phyloP scores from a whole-genome alignment of 495 filamentous ascomycete species.

The Trichoderma orchidacearum region DNA sequence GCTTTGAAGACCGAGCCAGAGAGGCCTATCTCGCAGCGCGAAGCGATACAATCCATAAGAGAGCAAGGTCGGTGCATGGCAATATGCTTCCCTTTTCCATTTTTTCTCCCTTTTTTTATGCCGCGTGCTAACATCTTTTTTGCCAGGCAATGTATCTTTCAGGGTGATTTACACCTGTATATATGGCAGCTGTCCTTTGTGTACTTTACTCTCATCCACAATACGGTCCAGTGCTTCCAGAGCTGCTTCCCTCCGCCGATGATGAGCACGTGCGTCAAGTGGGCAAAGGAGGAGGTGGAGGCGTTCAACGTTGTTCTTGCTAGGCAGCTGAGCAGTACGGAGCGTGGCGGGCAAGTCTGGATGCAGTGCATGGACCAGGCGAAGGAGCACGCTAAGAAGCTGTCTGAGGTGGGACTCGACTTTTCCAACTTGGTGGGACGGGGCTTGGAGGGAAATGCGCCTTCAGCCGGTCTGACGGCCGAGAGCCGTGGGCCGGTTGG shows the following conservation, averaged over 20 bases:
- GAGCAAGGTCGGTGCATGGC: no score
- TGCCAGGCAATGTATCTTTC: slow-evolving; percentile 75
- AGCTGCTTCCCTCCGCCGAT: slow-evolving; percentile 74
- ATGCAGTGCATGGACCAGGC: slow-evolving; percentile 72
- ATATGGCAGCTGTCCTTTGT: slow-evolving; percentile 94
- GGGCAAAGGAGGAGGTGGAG: slow-evolving; percentile 87
- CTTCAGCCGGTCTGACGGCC: slow-evolving; percentile 6
- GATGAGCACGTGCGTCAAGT: slow-evolving; percentile 87
- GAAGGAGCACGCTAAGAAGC: slow-evolving; percentile 61
- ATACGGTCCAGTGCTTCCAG: slow-evolving; percentile 80
- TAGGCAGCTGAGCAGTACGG: slow-evolving; percentile 68
- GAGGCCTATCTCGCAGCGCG: slow-evolving; percentile 76
- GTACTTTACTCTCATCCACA: slow-evolving; percentile 86
- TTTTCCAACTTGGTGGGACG: slow-evolving; percentile 58
- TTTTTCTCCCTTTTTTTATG: background rate
- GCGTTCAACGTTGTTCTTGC: slow-evolving; percentile 72
- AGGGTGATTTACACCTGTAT: slow-evolving; percentile 81
- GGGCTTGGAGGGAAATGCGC: slow-evolving; percentile 13
- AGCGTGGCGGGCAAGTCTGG: slow-evolving; percentile 59
- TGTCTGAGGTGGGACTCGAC: slow-evolving; percentile 81
- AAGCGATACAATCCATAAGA: slow-evolving; percentile 57
- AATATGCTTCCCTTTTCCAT: no score
- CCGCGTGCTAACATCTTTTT: slow-evolving; percentile 18
- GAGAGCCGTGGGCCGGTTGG: slow-evolving; percentile 19
- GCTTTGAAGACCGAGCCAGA: slow-evolving; percentile 78